phyloP scores from a whole-genome alignment of 148 eudicot species.

The Vaccinium corymbosum region DNA sequence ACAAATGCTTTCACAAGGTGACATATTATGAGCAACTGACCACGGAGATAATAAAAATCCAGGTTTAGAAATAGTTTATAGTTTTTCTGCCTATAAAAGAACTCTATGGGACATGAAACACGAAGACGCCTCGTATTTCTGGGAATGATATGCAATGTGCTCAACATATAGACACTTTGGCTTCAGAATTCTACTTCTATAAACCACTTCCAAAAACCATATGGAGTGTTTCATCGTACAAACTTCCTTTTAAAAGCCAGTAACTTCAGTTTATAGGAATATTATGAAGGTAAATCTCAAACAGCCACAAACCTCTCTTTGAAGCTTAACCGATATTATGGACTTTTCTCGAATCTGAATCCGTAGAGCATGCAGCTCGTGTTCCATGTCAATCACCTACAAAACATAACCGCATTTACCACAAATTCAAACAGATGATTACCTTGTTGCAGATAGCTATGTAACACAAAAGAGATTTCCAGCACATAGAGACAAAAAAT shows the following conservation, averaged over 20 bases:
- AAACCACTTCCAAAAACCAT: background rate
- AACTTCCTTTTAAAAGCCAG: background rate
- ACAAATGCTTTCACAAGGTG: background rate
- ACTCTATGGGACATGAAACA: background rate
- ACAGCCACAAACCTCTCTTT: conserved; percentile 63
- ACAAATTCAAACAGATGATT: background rate
- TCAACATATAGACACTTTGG: background rate
- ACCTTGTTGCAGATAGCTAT: background rate
- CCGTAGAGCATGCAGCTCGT: conserved; percentile 86
- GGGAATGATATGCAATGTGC: background rate
- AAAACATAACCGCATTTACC: background rate
- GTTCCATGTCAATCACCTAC: conserved; percentile 96
- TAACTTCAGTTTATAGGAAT: background rate
- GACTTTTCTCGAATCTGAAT: conserved; percentile 79
- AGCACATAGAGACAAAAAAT: background rate
- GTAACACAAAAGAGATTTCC: background rate
- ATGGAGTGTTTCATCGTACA: background rate
- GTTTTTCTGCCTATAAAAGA: background rate
- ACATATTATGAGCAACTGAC: background rate
- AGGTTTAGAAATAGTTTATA: background rate
- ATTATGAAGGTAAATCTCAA: background rate
- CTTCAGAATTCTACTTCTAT: background rate
- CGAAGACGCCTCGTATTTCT: background rate
- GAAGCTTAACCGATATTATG: conserved; percentile 74
- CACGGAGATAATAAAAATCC: background rate